Evolutionary conservation across 1,284 basidiomycete genomes (phyloP).

Genomic region (Chiua sp.): DNA sequence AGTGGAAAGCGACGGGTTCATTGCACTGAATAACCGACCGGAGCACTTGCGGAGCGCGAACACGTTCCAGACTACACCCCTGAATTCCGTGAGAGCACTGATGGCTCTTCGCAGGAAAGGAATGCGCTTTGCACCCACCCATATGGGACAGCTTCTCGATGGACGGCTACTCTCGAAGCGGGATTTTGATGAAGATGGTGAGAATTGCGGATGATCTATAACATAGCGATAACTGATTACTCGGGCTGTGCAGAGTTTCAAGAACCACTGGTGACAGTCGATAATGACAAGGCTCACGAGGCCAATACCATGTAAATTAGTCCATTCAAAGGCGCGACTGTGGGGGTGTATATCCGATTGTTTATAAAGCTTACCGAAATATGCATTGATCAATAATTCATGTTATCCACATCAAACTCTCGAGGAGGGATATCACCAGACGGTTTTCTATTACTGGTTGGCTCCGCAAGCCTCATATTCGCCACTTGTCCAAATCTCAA

Average conservation of each 20-base stretch:
- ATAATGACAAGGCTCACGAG: not conserved
- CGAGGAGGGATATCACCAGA: no score
- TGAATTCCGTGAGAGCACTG: conserved; percentile 36
- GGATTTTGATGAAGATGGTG: conserved; percentile 28
- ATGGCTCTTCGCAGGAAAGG: conserved; percentile 47
- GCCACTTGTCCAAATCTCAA: no score
- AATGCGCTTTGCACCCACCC: conserved; percentile 41
- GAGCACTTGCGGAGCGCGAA: not conserved
- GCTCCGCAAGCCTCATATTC: no score
- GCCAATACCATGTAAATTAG: not conserved
- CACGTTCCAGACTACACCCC: conserved; percentile 34
- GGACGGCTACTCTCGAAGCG: conserved; percentile 33
- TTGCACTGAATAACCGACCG: conserved; percentile 29
- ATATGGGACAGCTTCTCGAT: conserved; percentile 49
- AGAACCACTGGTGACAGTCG: not conserved
- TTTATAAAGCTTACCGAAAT: no score
- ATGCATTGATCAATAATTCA: no score
- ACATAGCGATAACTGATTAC: not conserved
- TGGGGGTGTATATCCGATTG: no score
- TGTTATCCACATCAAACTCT: no score
- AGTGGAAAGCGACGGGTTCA: conserved; percentile 43
- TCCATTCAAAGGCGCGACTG: no score
- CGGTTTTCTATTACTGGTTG: no score
- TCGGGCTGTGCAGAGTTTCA: not conserved
- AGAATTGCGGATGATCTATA: not conserved